These are phyloP conservation scores for Marchantia polymorpha DNA, from an alignment of 225 moss, liverwort and hornwort species.

Conservation along the genomic window DNA sequence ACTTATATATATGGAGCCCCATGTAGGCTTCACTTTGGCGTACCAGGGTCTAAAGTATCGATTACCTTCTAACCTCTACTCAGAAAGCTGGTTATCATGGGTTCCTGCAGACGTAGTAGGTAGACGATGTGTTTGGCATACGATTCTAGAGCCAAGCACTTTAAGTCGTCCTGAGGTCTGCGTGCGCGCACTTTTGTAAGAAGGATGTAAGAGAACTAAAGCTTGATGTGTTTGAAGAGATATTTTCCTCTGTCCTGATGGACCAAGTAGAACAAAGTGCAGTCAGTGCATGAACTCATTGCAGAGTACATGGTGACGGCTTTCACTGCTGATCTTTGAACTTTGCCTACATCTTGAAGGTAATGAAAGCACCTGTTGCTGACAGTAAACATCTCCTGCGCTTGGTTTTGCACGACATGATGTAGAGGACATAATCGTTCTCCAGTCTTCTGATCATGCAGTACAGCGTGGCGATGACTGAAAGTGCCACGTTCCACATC, in stretches of 20 bases:
- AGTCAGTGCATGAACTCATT: not conserved
- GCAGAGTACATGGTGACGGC: not conserved
- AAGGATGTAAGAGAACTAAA: not conserved
- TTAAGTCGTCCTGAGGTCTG: not conserved
- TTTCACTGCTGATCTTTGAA: not conserved
- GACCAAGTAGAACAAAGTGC: not conserved
- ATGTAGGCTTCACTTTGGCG: no score
- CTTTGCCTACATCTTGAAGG: not conserved
- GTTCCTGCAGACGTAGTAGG: no score
- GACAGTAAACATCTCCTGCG: slow-evolving; percentile 89
- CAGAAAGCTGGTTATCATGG: no score
- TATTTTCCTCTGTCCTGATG: not conserved
- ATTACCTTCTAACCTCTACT: no score
- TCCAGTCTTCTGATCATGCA: slow-evolving; percentile 92
- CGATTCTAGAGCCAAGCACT: not conserved
- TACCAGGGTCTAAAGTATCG: no score
- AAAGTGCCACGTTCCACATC: slow-evolving; percentile 99
- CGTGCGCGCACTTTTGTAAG: not conserved
- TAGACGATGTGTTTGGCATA: not conserved
- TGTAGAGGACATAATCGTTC: slow-evolving; percentile 80
- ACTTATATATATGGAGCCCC: no score
- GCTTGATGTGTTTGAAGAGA: not conserved
- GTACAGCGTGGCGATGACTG: slow-evolving; percentile 88
- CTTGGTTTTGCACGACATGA: slow-evolving; percentile 74
- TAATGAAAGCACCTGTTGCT: slow-evolving; percentile 69